phyloP scores from a whole-genome alignment of 495 filamentous ascomycete species.

The Hapsidospora chrysogenum region DNA sequence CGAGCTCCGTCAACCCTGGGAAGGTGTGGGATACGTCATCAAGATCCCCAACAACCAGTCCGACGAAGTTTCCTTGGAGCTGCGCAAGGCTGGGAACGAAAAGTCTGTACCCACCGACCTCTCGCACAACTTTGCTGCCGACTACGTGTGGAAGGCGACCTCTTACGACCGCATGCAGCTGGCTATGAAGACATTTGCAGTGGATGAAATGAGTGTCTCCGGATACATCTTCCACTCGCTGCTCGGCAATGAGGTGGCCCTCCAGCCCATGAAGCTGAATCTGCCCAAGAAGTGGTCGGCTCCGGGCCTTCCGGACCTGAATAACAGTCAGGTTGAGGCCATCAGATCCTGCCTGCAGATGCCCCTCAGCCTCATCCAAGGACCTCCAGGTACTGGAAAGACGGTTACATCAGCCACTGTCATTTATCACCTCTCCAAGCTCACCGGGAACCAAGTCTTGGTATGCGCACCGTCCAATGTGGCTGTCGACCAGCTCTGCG shows the following conservation, averaged over 20 bases:
- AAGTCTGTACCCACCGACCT: slow-evolving; percentile 95
- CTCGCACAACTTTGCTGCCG: slow-evolving; percentile 93
- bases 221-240: slow-evolving; percentile 98
- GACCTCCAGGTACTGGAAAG: slow-evolving; percentile 93
- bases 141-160: slow-evolving; percentile 99
- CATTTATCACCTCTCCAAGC: slow-evolving; percentile 92
- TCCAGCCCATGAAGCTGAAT: slow-evolving; percentile 90
- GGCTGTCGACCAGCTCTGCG: slow-evolving; percentile 94
- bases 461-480: slow-evolving; percentile 98
- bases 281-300: slow-evolving; percentile 95
- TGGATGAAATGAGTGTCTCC: slow-evolving; percentile 96
- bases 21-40: slow-evolving; percentile 96
- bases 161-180: slow-evolving; percentile 98
- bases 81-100: slow-evolving; percentile 58
- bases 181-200: slow-evolving; percentile 97
- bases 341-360: slow-evolving; percentile 92
- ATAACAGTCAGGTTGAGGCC: slow-evolving; percentile 88
- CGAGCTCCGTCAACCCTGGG: slow-evolving; percentile 87
- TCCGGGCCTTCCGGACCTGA: slow-evolving; percentile 88
- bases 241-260: slow-evolving; percentile 88
- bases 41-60: slow-evolving; percentile 99
- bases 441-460: slow-evolving; percentile 85
- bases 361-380: slow-evolving; percentile 89
- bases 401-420: slow-evolving; percentile 99
- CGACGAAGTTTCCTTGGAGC: slow-evolving; percentile 90